phyloP scores from a whole-genome alignment of 1,139 yeast species.

The Ogataea hybrid region DNA sequence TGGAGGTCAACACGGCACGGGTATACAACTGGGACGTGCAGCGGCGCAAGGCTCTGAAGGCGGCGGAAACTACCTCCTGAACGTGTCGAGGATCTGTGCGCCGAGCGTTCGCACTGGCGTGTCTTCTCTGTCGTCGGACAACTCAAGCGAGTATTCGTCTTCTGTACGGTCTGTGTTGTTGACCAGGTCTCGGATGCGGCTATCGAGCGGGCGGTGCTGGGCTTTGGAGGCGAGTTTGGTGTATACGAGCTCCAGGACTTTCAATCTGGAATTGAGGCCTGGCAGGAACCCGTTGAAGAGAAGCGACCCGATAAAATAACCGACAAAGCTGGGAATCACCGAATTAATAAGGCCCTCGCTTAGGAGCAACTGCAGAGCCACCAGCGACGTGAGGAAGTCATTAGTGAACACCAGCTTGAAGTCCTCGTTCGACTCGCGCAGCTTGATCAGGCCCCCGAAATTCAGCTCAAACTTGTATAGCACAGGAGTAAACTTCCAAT shows the following conservation, averaged over 20 bases:
- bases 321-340: slow-evolving; percentile 50
- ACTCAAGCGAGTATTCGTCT: slow-evolving; percentile 25
- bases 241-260: slow-evolving; percentile 34
- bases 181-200: slow-evolving; percentile 11
- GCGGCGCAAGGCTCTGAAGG: slow-evolving; percentile 44
- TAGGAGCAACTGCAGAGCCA: slow-evolving; percentile 50
- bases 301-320: slow-evolving; percentile 59
- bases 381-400: slow-evolving; percentile 53
- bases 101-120: slow-evolving; percentile 60
- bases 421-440: slow-evolving; percentile 26
- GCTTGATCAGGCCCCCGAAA: slow-evolving; percentile 31
- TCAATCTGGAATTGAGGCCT: slow-evolving; percentile 54
- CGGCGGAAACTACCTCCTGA: slow-evolving; percentile 36
- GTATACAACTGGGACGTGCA: slow-evolving; percentile 96
- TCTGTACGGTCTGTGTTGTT: slow-evolving; percentile 8
- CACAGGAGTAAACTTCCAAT: slow-evolving; percentile 56
- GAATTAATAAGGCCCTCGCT: slow-evolving; percentile 52
- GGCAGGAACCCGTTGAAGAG: slow-evolving; percentile 57
- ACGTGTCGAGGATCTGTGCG: slow-evolving; percentile 55
- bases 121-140: slow-evolving; percentile 38
- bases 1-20: slow-evolving; percentile 97
- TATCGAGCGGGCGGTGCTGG: slow-evolving; percentile 9
- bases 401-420: slow-evolving; percentile 48
- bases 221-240: slow-evolving; percentile 12
- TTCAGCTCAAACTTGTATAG: slow-evolving; percentile 55